Percentiles rank a stretch among this genome's conserved stretches.
phyloP scores from a whole-genome alignment of 768 basidiomycete genomes.

The Suillus plorans region DNA sequence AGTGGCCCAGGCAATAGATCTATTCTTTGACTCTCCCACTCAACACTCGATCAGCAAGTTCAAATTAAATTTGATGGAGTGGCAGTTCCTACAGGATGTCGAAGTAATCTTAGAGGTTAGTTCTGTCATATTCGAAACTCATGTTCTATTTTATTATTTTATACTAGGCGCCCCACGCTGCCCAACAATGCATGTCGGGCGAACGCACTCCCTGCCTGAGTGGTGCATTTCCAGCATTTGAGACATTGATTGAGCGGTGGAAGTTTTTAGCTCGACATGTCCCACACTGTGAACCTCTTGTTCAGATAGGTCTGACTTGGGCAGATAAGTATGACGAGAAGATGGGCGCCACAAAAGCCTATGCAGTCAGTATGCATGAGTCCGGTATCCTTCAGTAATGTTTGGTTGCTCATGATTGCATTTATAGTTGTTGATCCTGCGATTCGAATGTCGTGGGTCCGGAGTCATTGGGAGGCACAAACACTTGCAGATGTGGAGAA shows the following conservation, averaged over 20 bases:
- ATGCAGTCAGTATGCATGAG: no score
- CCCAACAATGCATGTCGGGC: neutral
- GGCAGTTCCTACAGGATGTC: neutral
- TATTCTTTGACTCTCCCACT: slow-evolving; percentile 1
- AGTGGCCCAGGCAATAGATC: slow-evolving; percentile 3
- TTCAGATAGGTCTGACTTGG: no score
- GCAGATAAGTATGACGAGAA: no score
- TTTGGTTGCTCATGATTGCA: no score
- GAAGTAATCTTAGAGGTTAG: slow-evolving; percentile 7
- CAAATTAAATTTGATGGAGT: neutral
- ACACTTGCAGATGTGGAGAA: no score
- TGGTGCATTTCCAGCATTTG: neutral
- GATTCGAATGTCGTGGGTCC: no score
- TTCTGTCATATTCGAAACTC: neutral
- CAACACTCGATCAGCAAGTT: neutral
- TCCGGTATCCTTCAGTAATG: no score
- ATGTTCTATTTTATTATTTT: neutral
- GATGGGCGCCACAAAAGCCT: no score
- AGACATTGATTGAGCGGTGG: slow-evolving; percentile 4
- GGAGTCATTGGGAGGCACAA: no score
- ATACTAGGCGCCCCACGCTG: neutral
- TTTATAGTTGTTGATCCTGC: no score
- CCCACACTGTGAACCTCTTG: no score
- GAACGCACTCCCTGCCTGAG: slow-evolving; percentile 3
- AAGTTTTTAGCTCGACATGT: neutral